A percentile compares a stretch with the other conserved stretches of the same genome.
Evolutionary conservation across 208 protist genomes (phyloP).

Genomic region (Leishmania guyanensis): DNA sequence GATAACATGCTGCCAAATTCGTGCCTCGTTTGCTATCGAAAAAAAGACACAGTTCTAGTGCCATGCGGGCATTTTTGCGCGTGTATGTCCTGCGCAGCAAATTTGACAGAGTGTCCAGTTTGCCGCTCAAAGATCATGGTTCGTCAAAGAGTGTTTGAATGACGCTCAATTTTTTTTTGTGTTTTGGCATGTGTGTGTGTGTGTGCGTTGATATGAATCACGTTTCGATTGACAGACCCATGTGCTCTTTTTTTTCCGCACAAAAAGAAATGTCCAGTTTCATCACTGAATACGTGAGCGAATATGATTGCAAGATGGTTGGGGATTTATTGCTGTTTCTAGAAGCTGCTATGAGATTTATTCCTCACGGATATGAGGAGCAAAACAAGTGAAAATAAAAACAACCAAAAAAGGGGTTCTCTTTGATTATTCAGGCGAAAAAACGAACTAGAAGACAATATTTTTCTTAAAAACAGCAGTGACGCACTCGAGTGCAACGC

Average conservation of each 20-base stretch:
- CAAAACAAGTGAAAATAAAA: not conserved
- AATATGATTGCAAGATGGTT: not conserved
- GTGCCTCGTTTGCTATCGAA: conserved; percentile 50
- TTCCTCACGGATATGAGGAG: not conserved
- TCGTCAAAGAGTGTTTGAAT: conserved; percentile 40
- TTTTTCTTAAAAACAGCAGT: conserved; percentile 4
- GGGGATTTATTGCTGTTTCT: not conserved
- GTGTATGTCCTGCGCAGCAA: conserved; percentile 48
- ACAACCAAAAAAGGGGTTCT: not conserved
- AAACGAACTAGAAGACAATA: not conserved
- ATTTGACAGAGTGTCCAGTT: conserved; percentile 51
- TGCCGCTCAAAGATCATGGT: conserved; percentile 53
- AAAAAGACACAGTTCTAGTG: conserved; percentile 52
- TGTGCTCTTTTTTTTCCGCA: not conserved
- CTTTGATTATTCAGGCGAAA: not conserved
- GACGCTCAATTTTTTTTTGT: not conserved
- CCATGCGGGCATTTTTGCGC: conserved; percentile 66
- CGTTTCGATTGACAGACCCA: no score
- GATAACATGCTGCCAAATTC: conserved; percentile 21
- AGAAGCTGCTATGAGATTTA: not conserved
- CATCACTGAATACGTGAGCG: not conserved
- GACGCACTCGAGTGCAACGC: not conserved
- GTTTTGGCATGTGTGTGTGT: not conserved
- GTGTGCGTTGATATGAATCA: not conserved
- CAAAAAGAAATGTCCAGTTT: not conserved